phyloP scores from a whole-genome alignment of 2,329 filamentous ascomycete species.

The Berkeleyomyces rouxiae region DNA sequence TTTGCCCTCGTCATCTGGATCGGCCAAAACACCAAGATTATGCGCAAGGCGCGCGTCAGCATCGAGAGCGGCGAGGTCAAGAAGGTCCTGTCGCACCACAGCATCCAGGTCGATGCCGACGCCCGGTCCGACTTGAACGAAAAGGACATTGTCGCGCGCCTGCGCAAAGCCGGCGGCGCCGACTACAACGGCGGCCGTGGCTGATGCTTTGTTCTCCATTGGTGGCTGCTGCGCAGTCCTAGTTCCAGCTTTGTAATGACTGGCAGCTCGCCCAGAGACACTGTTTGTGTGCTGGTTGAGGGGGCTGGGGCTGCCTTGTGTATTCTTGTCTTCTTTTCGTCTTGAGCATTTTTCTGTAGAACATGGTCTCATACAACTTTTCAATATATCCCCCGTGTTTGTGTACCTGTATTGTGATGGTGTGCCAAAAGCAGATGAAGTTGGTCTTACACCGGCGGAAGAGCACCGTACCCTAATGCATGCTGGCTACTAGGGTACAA shows the following conservation, averaged over 20 bases:
- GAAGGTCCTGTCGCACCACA: slow-evolving; percentile 45
- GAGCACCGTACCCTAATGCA: too few relatives aligned
- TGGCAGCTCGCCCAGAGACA: not conserved
- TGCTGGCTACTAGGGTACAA: too few relatives aligned
- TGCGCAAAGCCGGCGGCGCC: slow-evolving; percentile 51
- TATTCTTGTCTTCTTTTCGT: slow-evolving; percentile 1
- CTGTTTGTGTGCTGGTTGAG: not conserved
- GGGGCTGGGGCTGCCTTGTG: not conserved
- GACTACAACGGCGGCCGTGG: slow-evolving; percentile 54
- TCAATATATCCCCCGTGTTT: slow-evolving; percentile 4
- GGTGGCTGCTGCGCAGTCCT: not conserved
- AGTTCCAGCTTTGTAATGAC: not conserved
- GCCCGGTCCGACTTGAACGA: slow-evolving; percentile 45
- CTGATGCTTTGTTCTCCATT: slow-evolving; percentile 16
- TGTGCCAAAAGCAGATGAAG: not conserved
- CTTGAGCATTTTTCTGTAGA: slow-evolving; percentile 2
- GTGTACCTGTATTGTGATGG: not conserved
- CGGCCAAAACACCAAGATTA: slow-evolving; percentile 45
- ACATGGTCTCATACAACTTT: not conserved
- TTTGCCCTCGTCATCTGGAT: slow-evolving; percentile 54
- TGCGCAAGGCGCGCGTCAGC: slow-evolving; percentile 52
- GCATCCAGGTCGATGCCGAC: slow-evolving; percentile 45
- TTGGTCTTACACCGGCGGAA: too few relatives aligned
- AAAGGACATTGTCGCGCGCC: slow-evolving; percentile 40
- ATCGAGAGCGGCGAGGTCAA: slow-evolving; percentile 52